Evolutionary conservation across 140 eudicot genomes (phyloP).

Genomic region (Senecio squalidus): DNA sequence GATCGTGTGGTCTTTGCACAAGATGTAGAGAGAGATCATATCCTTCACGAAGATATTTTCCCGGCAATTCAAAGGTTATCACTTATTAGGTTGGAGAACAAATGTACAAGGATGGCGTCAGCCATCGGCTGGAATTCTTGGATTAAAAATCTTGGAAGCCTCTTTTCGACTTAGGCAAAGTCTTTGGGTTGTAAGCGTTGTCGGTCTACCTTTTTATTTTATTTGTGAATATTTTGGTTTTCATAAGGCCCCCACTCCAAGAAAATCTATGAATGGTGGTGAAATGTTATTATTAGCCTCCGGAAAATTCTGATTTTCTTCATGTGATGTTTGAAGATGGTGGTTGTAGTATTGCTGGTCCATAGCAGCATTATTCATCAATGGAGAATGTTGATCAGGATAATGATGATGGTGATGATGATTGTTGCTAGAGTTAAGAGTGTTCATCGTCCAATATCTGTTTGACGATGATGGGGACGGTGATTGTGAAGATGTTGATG

Average conservation of each 20-base stretch:
- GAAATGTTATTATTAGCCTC: conserved; percentile 20
- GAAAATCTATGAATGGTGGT: conserved; percentile 89
- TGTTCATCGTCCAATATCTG: conserved; percentile 5
- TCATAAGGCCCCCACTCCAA: conserved; percentile 91
- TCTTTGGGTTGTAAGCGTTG: too few species aligned
- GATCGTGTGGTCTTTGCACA: too few species aligned
- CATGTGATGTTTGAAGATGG: conserved; percentile 22
- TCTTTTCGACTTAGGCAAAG: too few species aligned
- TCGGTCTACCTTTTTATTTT: too few species aligned
- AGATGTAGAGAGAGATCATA: too few species aligned
- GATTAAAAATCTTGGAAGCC: too few species aligned
- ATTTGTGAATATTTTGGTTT: too few species aligned
- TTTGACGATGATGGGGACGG: conserved; percentile 4
- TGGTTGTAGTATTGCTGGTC: conserved; percentile 30
- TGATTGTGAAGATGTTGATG: conserved; percentile 9
- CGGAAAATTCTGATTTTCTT: conserved; percentile 13
- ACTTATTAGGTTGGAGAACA: too few species aligned
- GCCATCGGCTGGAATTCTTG: too few species aligned
- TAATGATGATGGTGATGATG: conserved; percentile 15
- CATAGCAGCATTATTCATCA: conserved; percentile 25
- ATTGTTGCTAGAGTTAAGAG: conserved; percentile 14
- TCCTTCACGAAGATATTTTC: too few species aligned
- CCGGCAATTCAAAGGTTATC: too few species aligned
- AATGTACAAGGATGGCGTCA: too few species aligned
- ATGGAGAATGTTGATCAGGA: conserved; percentile 23